Percentiles rank a stretch among this genome's conserved stretches.
phyloP scores from a whole-genome alignment of 768 basidiomycete genomes.

The Rhodotorula diobovata region DNA sequence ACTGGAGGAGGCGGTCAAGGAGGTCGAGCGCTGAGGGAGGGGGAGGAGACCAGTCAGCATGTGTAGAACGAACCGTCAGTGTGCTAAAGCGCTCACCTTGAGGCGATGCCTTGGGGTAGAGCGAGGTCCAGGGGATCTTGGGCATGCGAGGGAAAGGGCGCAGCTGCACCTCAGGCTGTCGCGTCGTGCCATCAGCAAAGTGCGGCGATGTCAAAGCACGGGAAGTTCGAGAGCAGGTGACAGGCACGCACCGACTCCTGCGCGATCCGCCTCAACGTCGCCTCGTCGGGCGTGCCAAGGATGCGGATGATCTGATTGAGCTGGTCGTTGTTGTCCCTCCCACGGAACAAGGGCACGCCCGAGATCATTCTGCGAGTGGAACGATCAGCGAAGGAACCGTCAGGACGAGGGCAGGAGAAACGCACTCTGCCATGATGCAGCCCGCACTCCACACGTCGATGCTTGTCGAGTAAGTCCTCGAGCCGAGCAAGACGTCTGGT shows the following conservation, averaged over 20 bases:
- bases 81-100: slow-evolving; percentile 55
- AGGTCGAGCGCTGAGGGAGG: slow-evolving; percentile 70
- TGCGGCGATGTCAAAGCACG: background rate
- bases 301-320: slow-evolving; percentile 96
- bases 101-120: slow-evolving; percentile 77
- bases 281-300: slow-evolving; percentile 87
- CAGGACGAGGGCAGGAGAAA: background rate
- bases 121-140: slow-evolving; percentile 71
- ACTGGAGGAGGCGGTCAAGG: slow-evolving; percentile 88
- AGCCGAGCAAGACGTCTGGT: slow-evolving; percentile 93
- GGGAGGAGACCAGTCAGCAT: background rate
- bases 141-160: slow-evolving; percentile 84
- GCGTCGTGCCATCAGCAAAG: slow-evolving; percentile 10
- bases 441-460: slow-evolving; percentile 99
- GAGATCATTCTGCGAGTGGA: slow-evolving; percentile 67
- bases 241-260: slow-evolving; percentile 60
- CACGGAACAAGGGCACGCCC: slow-evolving; percentile 91
- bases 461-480: slow-evolving; percentile 92
- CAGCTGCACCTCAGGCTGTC: slow-evolving; percentile 71
- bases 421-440: slow-evolving; percentile 87
- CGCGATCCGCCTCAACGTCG: slow-evolving; percentile 77
- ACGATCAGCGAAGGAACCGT: background rate
- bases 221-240: background rate
- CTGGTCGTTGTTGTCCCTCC: slow-evolving; percentile 95
- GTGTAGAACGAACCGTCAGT: background rate